Percentiles rank a stretch among this genome's conserved stretches.
These are phyloP conservation scores for Blastocladiella emersonii DNA, from an alignment of 371 early-diverging fungal genomes.

Conservation along the genomic window DNA sequence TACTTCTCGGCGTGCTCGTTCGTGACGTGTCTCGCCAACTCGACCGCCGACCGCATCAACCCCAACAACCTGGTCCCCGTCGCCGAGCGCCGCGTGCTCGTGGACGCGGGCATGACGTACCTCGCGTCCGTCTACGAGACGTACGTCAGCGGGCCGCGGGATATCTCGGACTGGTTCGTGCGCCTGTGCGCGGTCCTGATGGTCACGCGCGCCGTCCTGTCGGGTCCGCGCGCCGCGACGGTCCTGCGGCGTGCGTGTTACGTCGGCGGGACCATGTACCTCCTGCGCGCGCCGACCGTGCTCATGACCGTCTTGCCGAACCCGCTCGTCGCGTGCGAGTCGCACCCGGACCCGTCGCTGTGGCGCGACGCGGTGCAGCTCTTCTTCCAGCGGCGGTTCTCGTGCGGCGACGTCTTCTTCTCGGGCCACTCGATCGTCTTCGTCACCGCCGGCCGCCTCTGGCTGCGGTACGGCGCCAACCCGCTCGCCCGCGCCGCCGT, in stretches of 20 bases:
- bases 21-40: slow-evolving; percentile 12
- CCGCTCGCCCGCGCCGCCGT: neutral
- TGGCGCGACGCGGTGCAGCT: neutral
- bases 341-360: neutral
- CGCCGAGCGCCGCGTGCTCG: slow-evolving; percentile 16
- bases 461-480: neutral
- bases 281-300: neutral
- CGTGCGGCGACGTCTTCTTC: slow-evolving; percentile 4
- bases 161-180: neutral
- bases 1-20: neutral
- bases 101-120: slow-evolving; percentile 17
- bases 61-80: slow-evolving; percentile 14
- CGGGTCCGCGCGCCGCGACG: neutral
- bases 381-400: neutral
- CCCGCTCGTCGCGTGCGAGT: neutral
- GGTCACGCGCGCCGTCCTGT: neutral
- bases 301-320: slow-evolving; percentile 1
- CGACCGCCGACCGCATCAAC: slow-evolving; percentile 19
- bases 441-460: neutral
- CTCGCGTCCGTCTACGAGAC: slow-evolving; percentile 14
- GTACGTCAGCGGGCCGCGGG: neutral
- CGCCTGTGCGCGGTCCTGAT: neutral
- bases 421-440: neutral
- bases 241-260: neutral
- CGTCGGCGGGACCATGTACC: neutral